Base-by-base conservation (phyloP, 495 filamentous ascomycete genomes). In the Aspergillus baeticus region DNA sequence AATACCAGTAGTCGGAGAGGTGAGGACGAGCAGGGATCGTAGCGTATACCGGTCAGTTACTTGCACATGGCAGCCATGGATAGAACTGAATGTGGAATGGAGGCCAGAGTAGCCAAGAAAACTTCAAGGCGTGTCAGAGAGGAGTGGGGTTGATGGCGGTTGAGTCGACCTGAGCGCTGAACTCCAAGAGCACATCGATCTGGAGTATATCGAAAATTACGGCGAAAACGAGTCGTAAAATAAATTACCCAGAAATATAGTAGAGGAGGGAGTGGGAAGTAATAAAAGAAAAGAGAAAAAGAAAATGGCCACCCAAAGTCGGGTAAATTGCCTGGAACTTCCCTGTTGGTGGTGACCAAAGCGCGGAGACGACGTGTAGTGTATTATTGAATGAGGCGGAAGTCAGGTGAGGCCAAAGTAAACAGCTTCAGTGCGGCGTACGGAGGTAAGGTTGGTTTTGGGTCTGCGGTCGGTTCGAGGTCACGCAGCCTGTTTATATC, bases 401-500 rank as follows among this genome's bases (percentile, higher is more conserved):
- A 36, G 48, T 20, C 51, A 43, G 36, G 35, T 31, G 49, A 61
- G 48, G 50, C 51, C 54, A n/a, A 49, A 44, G 59, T 58, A 60
- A 65, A 60, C 53, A 61, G 56, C 49, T 61, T 37, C 43, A 43
- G 55, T 54, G 48, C 51, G 43, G 61, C 49, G 41, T 63, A 42
- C 26, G 26, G 26, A 29, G 26, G 26, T 29, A 29, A 37, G 34
- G 47, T 38, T 50, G 47, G 47, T 35, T 50, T 50, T 38, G 47
- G 42, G 57, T 38, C 59, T 62, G 47, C 49, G 39, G 51, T 35
- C 43, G 48, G 55, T 76, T n/a, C 73, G 74, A 75, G 74, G 75
- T 75, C 71, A 76, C 73, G 72, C 74, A 69, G 74, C 67, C 73
- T 72, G 74, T 77, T 76, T 77, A 76, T 76, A 77, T 75, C 72